Base-by-base conservation (phyloP, 805 yeast genomes). In the Scheffersomyces stipitis region DNA sequence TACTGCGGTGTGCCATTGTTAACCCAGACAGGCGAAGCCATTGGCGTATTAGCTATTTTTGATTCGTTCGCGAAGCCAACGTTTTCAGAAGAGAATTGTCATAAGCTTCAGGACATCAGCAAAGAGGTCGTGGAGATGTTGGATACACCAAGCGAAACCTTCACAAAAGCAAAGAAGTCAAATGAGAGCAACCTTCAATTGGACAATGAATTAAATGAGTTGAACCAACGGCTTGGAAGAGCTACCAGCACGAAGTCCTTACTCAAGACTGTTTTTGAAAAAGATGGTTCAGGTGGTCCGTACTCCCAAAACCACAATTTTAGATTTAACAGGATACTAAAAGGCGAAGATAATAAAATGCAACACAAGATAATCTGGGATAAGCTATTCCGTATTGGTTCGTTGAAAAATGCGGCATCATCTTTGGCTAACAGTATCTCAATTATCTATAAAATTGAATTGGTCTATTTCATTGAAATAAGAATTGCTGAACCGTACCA, bases 1-100 rank as follows among this genome's bases (percentile, higher is more conserved):
- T 85, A 83, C 53, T 73, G 80, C 24, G 86, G 85, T 0, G 85
- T 80, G 4, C 86, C 87, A 0, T 48, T 83, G 26, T 40, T 66
- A 1, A 41, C 49, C 10, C 56, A 71, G 0, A 39, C 53, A 10
- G 73, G 70, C 3, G 64, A 66, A 10, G 64, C 64, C 0, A 68
- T 83, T 36, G 91, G 91, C 0, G 72, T 71, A 1, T 51, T 83
- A 14, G 63, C 89, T 1, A 62, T 83, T 0, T 80, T 78, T 61
- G 87, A 80, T 53, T 46, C 69, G 0, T 57, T 52, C 30, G 60
- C 76, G 9, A 66, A 72, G 40, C 37, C 44, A 2, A 60, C 55
- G 4, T 60, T 76, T 41, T 52, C 60, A 4, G 65, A 60, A 14
- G 55, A 52, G 12, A 58, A 58, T 12, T 48, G 77, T 17, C 45